Evolutionary conservation across 805 yeast genomes (phyloP).

Genomic region (Candida insectalens): DNA sequence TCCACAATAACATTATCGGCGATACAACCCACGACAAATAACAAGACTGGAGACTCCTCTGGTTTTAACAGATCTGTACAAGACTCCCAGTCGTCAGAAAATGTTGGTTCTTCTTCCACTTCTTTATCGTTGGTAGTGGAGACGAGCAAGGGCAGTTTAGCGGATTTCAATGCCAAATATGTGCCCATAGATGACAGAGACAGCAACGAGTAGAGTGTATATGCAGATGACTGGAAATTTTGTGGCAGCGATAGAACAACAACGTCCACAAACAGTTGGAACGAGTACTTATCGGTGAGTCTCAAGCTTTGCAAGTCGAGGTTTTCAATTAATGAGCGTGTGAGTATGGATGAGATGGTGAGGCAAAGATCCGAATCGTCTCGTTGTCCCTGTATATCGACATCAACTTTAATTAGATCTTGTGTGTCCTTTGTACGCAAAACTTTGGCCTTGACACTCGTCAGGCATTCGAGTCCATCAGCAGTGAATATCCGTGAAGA

Average conservation of each 20-base stretch:
- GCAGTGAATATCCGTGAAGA: constrained; percentile 78
- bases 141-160: constrained; percentile 62
- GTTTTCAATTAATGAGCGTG: constrained; percentile 40
- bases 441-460: constrained; percentile 82
- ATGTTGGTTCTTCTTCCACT: constrained; percentile 82
- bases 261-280: constrained; percentile 70
- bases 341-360: constrained; percentile 52
- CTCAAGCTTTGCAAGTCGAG: constrained; percentile 44
- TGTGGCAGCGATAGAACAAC: constrained; percentile 57
- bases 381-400: constrained; percentile 71
- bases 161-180: constrained; percentile 72
- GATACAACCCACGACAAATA: constrained; percentile 67
- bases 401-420: constrained; percentile 60
- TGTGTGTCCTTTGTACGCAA: constrained; percentile 32
- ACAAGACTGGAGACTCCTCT: constrained; percentile 51
- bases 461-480: constrained; percentile 91
- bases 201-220: constrained; percentile 48
- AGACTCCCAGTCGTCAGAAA: constrained; percentile 78
- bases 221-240: constrained; percentile 36
- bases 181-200: constrained; percentile 71
- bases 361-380: constrained; percentile 68
- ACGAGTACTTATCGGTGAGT: constrained; percentile 67
- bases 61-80: constrained; percentile 35
- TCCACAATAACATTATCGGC: constrained; percentile 66
- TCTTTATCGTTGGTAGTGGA: constrained; percentile 58